phyloP scores from a whole-genome alignment of 352 stramenopile genomes.

The Halophytophthora polymorphica region DNA sequence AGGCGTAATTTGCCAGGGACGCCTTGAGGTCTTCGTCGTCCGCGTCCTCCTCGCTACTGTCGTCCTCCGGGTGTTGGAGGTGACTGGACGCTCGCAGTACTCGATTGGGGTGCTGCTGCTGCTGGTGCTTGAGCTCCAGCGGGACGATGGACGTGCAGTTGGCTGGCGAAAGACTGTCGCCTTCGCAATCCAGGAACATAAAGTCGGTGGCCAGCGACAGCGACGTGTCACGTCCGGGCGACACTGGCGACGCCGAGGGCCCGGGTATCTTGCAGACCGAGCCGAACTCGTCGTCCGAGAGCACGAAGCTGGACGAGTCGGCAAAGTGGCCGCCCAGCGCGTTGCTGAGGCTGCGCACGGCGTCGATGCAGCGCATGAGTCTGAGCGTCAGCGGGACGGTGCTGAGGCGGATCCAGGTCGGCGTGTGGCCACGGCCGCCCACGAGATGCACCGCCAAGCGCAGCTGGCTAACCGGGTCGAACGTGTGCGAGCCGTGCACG shows the following conservation, averaged over 20 bases:
- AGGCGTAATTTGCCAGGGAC: conserved; percentile 68
- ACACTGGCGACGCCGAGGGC: neutral
- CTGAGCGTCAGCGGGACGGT: conserved; percentile 67
- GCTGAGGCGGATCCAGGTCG: conserved; percentile 55
- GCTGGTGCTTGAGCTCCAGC: conserved; percentile 50
- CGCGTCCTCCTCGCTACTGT: conserved; percentile 16
- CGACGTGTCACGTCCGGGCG: neutral
- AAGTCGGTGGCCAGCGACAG: conserved; percentile 27
- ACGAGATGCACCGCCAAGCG: conserved; percentile 45
- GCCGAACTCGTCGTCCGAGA: conserved; percentile 60
- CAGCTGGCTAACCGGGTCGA: conserved; percentile 25
- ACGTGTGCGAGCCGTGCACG: conserved; percentile 9
- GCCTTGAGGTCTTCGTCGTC: conserved; percentile 24
- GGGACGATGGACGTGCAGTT: conserved; percentile 33
- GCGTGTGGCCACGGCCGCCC: conserved; percentile 9
- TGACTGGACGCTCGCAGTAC: conserved; percentile 23
- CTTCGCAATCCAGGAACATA: conserved; percentile 32
- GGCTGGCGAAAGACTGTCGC: conserved; percentile 20
- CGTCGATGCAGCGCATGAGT: conserved; percentile 80
- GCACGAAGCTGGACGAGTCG: conserved; percentile 71
- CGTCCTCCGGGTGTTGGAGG: conserved; percentile 5
- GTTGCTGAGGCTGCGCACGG: conserved; percentile 40
- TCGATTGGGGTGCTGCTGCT: neutral
- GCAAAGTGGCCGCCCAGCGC: conserved; percentile 46
- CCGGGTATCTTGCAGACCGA: conserved; percentile 27